Percentiles rank a stretch among this genome's conserved stretches.
Evolutionary conservation across 1,284 basidiomycete genomes (phyloP).

Genomic region (Pholiota adiposa): DNA sequence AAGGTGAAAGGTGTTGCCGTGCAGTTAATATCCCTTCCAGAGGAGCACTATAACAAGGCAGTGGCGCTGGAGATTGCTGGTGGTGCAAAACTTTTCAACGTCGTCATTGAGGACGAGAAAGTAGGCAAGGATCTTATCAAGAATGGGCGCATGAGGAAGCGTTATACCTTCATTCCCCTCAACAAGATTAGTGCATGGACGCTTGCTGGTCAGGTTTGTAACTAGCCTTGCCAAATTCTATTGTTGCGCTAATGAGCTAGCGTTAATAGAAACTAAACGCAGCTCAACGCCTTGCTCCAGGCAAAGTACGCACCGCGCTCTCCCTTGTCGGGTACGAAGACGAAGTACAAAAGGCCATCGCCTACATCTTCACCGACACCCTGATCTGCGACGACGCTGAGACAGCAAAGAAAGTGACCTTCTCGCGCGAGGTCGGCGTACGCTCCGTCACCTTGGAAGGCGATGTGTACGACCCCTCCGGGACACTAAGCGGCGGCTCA

Average conservation of each 20-base stretch:
- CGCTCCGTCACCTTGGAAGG: conserved; percentile 94
- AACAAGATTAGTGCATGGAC: conserved; percentile 86
- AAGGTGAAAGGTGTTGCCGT: conserved; percentile 96
- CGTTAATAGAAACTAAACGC: conserved; percentile 81
- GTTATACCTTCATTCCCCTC: conserved; percentile 93
- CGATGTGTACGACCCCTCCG: conserved; percentile 96
- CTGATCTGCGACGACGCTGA: conserved; percentile 92
- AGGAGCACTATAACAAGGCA: conserved; percentile 75
- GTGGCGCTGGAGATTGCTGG: conserved; percentile 95
- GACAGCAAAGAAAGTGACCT: conserved; percentile 90
- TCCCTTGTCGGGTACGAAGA: conserved; percentile 87
- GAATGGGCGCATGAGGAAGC: conserved; percentile 84
- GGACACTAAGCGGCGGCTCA: conserved; percentile 92
- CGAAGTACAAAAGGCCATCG: conserved; percentile 89
- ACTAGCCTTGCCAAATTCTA: no score
- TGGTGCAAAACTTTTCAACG: conserved; percentile 91
- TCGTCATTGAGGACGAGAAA: conserved; percentile 91
- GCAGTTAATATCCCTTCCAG: conserved; percentile 77
- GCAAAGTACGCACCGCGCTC: conserved; percentile 86
- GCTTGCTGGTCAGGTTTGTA: conserved; percentile 65
- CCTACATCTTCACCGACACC: conserved; percentile 93
- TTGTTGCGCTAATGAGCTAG: no score
- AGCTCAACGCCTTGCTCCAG: conserved; percentile 79
- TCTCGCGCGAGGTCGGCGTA: conserved; percentile 69
- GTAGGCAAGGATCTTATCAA: conserved; percentile 87